Evolutionary conservation across 2,329 filamentous ascomycete genomes (phyloP).

Genomic region (Ceratocystis papillata): DNA sequence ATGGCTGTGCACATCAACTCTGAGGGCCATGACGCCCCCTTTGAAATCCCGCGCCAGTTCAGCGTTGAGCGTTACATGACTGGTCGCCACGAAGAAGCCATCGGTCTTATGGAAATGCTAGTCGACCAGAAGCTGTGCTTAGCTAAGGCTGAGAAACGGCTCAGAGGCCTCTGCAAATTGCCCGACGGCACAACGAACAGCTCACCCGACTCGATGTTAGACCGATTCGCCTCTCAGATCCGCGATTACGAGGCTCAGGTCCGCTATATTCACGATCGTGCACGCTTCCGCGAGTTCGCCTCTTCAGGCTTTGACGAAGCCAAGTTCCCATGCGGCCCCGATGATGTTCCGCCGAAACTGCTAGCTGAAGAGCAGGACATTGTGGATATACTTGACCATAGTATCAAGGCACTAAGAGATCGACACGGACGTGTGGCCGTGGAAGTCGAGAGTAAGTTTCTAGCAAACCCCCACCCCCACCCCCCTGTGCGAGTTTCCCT

Average conservation of each 20-base stretch:
- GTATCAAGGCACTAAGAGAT: conserved; percentile 30
- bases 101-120: conserved; percentile 23
- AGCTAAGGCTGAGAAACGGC: conserved; percentile 5
- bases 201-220: neutral
- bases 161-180: neutral
- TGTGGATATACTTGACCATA: conserved; percentile 28
- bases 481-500: too few relatives aligned
- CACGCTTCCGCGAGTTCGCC: conserved; percentile 33
- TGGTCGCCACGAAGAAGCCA: conserved; percentile 37
- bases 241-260: conserved; percentile 26
- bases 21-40: conserved; percentile 33
- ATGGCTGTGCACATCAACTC: conserved; percentile 39
- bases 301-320: conserved; percentile 33
- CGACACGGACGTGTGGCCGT: neutral
- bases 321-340: conserved; percentile 33
- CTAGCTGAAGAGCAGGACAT: conserved; percentile 31
- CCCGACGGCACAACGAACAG: neutral
- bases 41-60: conserved; percentile 43
- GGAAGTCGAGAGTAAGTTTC: conserved; percentile 15
- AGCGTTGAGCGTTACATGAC: conserved; percentile 46
- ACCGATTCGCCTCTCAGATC: conserved; percentile 17
- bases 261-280: conserved; percentile 33
- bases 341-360: conserved; percentile 33
- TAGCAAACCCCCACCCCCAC: neutral
- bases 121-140: conserved; percentile 20